Percentiles rank a stretch among this genome's conserved stretches.
These are phyloP conservation scores for Solanum gracilifrons DNA, from an alignment of 257 asterid species.

Conservation along the genomic window DNA sequence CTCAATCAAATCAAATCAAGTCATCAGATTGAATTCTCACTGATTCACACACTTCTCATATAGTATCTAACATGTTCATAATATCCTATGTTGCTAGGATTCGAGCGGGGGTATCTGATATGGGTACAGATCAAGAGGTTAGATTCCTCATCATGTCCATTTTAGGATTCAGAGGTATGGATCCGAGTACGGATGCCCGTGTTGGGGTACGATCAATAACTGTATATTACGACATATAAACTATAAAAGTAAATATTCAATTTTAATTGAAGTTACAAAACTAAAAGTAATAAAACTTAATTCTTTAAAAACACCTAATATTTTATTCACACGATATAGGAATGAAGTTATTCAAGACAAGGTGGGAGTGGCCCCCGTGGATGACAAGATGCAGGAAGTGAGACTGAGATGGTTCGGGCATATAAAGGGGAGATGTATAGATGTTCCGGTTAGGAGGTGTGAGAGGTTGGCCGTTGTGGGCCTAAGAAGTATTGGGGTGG, in stretches of 20 bases:
- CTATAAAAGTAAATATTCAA: neutral
- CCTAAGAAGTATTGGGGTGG: neutral
- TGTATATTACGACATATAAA: neutral
- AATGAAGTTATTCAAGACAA: neutral
- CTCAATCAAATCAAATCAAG: neutral
- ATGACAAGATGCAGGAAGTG: neutral
- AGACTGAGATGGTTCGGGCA: neutral
- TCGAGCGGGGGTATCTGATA: neutral
- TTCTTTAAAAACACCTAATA: neutral
- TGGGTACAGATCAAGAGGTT: neutral
- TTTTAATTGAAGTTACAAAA: neutral
- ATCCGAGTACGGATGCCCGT: rapidly evolving
- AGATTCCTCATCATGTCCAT: neutral
- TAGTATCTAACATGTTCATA: neutral
- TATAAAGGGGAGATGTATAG: neutral
- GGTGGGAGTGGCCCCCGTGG: neutral
- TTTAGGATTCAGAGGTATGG: neutral
- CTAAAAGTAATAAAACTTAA: neutral
- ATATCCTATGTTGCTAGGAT: neutral
- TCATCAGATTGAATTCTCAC: neutral
- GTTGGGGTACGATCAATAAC: neutral
- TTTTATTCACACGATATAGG: neutral
- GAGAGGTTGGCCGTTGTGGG: neutral
- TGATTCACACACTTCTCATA: neutral
- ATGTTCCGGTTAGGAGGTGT: neutral